Evolutionary conservation across 2,329 filamentous ascomycete species (phyloP).

Genomic region (Stagonosporopsis cucurbitacearum): DNA sequence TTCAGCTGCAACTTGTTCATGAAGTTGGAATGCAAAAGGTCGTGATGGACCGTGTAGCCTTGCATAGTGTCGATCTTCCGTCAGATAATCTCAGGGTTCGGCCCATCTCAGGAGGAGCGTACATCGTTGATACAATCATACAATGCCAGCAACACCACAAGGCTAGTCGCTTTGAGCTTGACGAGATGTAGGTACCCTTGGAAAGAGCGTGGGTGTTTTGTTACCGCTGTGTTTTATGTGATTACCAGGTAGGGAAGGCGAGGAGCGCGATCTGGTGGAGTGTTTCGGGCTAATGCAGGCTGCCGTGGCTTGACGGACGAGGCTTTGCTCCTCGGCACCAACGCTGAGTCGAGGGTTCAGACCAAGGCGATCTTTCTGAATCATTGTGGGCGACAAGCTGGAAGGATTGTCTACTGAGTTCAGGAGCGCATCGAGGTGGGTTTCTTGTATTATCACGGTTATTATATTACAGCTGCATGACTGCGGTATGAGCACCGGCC

Average conservation of each 20-base stretch:
- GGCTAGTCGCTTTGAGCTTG: background rate
- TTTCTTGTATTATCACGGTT: background rate
- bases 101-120: background rate
- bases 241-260: slow-evolving; percentile 5
- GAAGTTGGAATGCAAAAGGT: slow-evolving; percentile 5
- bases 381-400: background rate
- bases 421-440: background rate
- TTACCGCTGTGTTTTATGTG: background rate
- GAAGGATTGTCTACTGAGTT: background rate
- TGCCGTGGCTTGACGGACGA: slow-evolving; percentile 18
- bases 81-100: background rate
- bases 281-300: slow-evolving; percentile 27
- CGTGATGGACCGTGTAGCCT: background rate
- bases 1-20: background rate
- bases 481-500: background rate
- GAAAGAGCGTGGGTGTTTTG: background rate
- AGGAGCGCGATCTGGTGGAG: slow-evolving; percentile 18
- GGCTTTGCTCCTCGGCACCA: slow-evolving; percentile 8
- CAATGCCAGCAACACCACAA: background rate
- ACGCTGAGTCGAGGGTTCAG: slow-evolving; percentile 1
- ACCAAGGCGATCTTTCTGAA: background rate
- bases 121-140: background rate
- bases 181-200: background rate
- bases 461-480: background rate
- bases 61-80: slow-evolving; percentile 5